Base-by-base conservation (phyloP, 345 rosid genomes). In the Sapria himalayana region DNA sequence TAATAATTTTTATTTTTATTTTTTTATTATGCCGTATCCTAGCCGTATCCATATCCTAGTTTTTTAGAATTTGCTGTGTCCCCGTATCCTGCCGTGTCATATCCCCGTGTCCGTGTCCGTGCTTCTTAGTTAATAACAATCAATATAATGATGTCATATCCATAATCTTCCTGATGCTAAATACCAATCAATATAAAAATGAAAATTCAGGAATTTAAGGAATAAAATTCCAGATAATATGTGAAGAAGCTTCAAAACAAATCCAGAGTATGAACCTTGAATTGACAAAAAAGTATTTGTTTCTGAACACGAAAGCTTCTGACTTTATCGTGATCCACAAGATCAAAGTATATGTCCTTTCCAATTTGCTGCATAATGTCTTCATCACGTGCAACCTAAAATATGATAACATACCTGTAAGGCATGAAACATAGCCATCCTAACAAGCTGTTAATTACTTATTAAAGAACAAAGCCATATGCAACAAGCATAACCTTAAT, bases 321-420 rank as follows among this genome's bases (percentile, higher is more conserved):
- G 22, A 89, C 93, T 71, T 82, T 89, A 57, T 82, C 93, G 59
- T 79, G 98, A 61, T 79, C 86, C 48, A 89, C 93, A 48, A 89
- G 95, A 56, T 82, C 98, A 71, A 82, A 89, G 61, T 66, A 79
- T 49, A 76, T 67, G 64, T 79, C 94, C 61, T 59, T 74, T 37
- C 98, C 98, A 62, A 89, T 76, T 51, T 89, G 98, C 46, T 69
- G 85, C 22, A 47, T 51, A 33, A 89, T 73, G 62, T 89, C 93
- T 53, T 64, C 76, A 72, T 79, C 93, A 41, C 86, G 71, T 22
- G 98, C 92, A 51, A 89, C 93, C 98, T 89, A 49, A 37, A 33
- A 31, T n/a, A n/a, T 37, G 36, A 50, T 24, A 48, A 54, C 19
- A 22, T 9, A 13, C 15, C n/a, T 43, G 14, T 21, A 43, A 46